Evolutionary conservation across 2,329 filamentous ascomycete genomes (phyloP).

Genomic region (Juglanconis sp.): DNA sequence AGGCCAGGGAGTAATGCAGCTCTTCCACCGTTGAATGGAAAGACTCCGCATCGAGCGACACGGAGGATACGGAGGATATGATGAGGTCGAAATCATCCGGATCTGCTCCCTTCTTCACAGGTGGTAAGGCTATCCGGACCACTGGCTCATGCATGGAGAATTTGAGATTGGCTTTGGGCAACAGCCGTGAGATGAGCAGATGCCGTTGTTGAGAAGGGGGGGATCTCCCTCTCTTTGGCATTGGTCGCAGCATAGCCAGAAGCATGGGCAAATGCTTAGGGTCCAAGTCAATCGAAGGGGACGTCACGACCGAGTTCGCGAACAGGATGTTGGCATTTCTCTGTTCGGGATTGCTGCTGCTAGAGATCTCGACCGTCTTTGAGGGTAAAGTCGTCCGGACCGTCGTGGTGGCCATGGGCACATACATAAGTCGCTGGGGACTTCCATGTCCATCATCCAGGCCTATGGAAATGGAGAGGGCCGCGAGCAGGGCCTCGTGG

Average conservation of each 20-base stretch:
- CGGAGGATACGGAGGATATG: slow-evolving; percentile 90
- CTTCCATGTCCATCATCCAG: slow-evolving; percentile 86
- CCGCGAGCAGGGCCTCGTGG: slow-evolving; percentile 88
- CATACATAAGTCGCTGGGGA: slow-evolving; percentile 82
- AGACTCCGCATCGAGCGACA: slow-evolving; percentile 89
- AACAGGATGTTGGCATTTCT: slow-evolving; percentile 95
- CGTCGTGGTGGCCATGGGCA: slow-evolving; percentile 96
- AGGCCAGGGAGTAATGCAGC: slow-evolving; percentile 80
- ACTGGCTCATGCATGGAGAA: slow-evolving; percentile 97
- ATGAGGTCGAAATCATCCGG: slow-evolving; percentile 89
- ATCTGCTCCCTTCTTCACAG: slow-evolving; percentile 62
- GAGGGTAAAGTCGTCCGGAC: slow-evolving; percentile 92
- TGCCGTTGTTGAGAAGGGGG: slow-evolving; percentile 47
- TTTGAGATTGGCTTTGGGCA: slow-evolving; percentile 93
- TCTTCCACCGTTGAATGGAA: slow-evolving; percentile 87
- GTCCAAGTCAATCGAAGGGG: slow-evolving; percentile 88
- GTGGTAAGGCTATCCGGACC: slow-evolving; percentile 80
- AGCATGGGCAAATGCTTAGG: slow-evolving; percentile 87
- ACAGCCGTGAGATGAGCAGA: slow-evolving; percentile 77
- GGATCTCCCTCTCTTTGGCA: slow-evolving; percentile 39
- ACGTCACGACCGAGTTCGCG: slow-evolving; percentile 93
- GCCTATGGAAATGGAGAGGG: slow-evolving; percentile 86
- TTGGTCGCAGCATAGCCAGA: slow-evolving; percentile 68
- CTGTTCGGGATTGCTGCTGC: slow-evolving; percentile 70
- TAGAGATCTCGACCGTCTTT: slow-evolving; percentile 80